Evolutionary conservation across 805 yeast species (phyloP).

Genomic region (Lachancea kluyveri): DNA sequence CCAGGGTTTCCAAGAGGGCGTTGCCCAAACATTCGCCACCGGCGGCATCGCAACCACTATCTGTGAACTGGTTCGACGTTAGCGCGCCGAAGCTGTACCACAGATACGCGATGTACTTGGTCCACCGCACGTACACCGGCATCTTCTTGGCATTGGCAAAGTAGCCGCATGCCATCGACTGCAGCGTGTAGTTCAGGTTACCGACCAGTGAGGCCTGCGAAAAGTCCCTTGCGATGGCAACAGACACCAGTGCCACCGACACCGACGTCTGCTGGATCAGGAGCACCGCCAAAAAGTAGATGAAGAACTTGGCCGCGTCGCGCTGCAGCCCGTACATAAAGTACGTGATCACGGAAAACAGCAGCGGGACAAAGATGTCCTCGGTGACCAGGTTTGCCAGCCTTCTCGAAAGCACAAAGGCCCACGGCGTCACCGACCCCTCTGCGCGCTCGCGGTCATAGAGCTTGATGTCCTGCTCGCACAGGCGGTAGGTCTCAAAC

Average conservation of each 20-base stretch:
- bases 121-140: slow-evolving; percentile 87
- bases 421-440: slow-evolving; percentile 56
- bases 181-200: slow-evolving; percentile 61
- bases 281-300: slow-evolving; percentile 54
- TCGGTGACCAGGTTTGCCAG: slow-evolving; percentile 61
- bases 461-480: slow-evolving; percentile 46
- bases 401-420: slow-evolving; percentile 62
- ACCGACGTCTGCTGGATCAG: slow-evolving; percentile 42
- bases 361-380: slow-evolving; percentile 56
- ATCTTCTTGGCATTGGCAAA: slow-evolving; percentile 64
- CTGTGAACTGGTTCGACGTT: slow-evolving; percentile 58
- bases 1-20: slow-evolving; percentile 49
- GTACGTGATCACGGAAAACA: slow-evolving; percentile 57
- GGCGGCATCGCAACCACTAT: slow-evolving; percentile 50
- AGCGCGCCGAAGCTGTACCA: slow-evolving; percentile 77
- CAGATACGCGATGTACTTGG: slow-evolving; percentile 65
- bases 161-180: slow-evolving; percentile 75
- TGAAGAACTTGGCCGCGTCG: slow-evolving; percentile 47
- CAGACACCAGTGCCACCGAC: slow-evolving; percentile 30
- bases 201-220: slow-evolving; percentile 55
- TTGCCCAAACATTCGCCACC: slow-evolving; percentile 33
- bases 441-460: slow-evolving; percentile 68
- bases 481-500: slow-evolving; percentile 54
- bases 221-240: slow-evolving; percentile 55
- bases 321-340: slow-evolving; percentile 71